Evolutionary conservation across 2,329 filamentous ascomycete species (phyloP).

Genomic region (Ceratocystis variospora): DNA sequence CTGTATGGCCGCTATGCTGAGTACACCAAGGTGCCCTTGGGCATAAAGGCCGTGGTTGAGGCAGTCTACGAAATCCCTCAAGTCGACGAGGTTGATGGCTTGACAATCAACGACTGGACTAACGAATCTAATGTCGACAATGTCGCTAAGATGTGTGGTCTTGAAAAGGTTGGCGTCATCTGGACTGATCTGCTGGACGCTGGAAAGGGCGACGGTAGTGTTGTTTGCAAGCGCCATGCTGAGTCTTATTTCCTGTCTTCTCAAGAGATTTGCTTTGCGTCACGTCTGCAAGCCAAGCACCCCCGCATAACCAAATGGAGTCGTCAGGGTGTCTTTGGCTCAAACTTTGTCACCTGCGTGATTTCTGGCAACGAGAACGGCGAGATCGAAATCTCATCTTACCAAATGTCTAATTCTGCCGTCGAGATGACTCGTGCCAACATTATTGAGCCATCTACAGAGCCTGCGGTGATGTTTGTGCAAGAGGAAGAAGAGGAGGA

Average conservation of each 20-base stretch:
- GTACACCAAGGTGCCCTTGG: constrained; percentile 83
- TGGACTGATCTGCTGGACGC: constrained; percentile 85
- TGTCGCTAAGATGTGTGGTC: constrained; percentile 66
- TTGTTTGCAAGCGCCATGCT: constrained; percentile 87
- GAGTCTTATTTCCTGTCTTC: constrained; percentile 93
- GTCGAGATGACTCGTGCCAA: constrained; percentile 96
- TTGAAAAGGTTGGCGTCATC: constrained; percentile 82
- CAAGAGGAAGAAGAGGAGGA: constrained; percentile 65
- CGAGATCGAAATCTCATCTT: constrained; percentile 76
- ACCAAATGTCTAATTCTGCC: constrained; percentile 88
- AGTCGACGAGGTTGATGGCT: constrained; percentile 72
- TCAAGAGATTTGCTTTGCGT: constrained; percentile 78
- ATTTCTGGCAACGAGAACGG: constrained; percentile 85
- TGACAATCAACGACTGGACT: constrained; percentile 72
- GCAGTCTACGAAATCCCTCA: constrained; percentile 96
- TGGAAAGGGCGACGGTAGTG: constrained; percentile 66
- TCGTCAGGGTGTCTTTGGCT: constrained; percentile 84
- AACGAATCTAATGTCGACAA: constrained; percentile 71
- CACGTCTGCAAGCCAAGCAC: constrained; percentile 73
- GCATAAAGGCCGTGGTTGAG: constrained; percentile 89
- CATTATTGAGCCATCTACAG: constrained; percentile 86
- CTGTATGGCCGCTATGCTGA: constrained; percentile 83
- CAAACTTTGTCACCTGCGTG: constrained; percentile 92
- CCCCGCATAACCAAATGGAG: constrained; percentile 94
- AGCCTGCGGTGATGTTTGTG: constrained; percentile 87